These are phyloP conservation scores for Oryza officinalis DNA, from an alignment of 176 grass and related monocot genomes.

Conservation along the genomic window DNA sequence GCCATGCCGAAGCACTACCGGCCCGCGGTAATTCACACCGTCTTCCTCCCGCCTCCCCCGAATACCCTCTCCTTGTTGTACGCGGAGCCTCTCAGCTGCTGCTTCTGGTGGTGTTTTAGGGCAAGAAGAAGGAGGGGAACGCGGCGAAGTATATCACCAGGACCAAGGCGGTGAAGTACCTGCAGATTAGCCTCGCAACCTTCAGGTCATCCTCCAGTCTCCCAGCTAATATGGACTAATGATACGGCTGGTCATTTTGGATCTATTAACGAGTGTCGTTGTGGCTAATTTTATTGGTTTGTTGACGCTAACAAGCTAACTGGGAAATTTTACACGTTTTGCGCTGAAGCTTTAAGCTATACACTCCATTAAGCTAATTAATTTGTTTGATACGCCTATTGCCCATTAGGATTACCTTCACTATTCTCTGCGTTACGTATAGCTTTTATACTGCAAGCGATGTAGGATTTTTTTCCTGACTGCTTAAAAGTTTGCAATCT, in stretches of 20 bases:
- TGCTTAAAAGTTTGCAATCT: neutral
- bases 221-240: neutral
- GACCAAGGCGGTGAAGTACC: constrained; percentile 79
- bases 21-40: constrained; percentile 52
- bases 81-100: neutral
- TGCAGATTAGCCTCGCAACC: constrained; percentile 71
- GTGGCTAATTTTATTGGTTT: neutral
- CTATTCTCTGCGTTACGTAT: neutral
- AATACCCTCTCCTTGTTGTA: neutral
- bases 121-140: constrained; percentile 98
- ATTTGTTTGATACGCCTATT: neutral
- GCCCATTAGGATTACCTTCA: neutral
- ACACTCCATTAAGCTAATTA: neutral
- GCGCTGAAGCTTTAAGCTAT: neutral
- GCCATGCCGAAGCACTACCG: constrained; percentile 92
- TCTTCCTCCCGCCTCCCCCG: neutral
- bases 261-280: neutral
- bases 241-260: neutral
- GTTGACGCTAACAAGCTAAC: neutral
- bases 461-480: neutral
- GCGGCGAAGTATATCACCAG: constrained; percentile 95
- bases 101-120: constrained; percentile 39
- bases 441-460: neutral
- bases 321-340: neutral
- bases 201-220: constrained; percentile 57